A percentile compares a stretch with the other conserved stretches of the same genome.
Evolutionary conservation across 139 green algal species (phyloP).

Genomic region (Volvox reticuliferus): DNA sequence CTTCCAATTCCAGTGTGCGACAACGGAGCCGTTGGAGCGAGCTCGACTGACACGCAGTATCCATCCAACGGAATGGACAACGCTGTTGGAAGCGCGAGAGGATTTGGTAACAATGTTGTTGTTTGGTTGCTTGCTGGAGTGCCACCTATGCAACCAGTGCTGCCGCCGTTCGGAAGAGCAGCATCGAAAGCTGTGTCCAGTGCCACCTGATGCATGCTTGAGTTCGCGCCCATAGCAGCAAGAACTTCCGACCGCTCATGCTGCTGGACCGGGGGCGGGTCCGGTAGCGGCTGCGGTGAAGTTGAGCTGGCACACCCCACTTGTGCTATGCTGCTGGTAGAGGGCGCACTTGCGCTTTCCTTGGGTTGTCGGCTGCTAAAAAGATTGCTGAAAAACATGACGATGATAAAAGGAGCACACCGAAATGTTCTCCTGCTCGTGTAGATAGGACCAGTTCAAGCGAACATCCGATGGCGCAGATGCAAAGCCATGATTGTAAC

Average conservation of each 20-base stretch:
- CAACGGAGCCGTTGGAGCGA: conserved; percentile 3
- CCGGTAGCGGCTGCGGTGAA: neutral
- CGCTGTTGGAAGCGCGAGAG: conserved; percentile 14
- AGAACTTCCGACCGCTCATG: conserved; percentile 8
- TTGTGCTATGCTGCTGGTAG: neutral
- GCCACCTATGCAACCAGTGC: neutral
- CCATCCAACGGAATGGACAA: conserved; percentile 39
- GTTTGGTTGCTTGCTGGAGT: neutral
- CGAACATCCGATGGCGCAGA: neutral
- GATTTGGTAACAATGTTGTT: neutral
- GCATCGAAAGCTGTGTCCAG: neutral
- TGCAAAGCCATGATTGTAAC: neutral
- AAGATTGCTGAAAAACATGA: conserved; percentile 37
- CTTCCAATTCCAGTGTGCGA: neutral
- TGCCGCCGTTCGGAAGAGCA: neutral
- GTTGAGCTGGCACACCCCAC: conserved; percentile 1
- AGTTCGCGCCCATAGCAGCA: neutral
- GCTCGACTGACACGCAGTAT: conserved; percentile 43
- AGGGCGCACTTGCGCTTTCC: neutral
- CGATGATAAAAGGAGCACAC: neutral
- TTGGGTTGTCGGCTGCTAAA: conserved; percentile 29
- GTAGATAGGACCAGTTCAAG: neutral
- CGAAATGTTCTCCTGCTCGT: neutral
- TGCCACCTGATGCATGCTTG: neutral
- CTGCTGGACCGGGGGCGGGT: conserved; percentile 2